phyloP scores from a whole-genome alignment of 306 rosid genomes.

The Senna siamea region DNA sequence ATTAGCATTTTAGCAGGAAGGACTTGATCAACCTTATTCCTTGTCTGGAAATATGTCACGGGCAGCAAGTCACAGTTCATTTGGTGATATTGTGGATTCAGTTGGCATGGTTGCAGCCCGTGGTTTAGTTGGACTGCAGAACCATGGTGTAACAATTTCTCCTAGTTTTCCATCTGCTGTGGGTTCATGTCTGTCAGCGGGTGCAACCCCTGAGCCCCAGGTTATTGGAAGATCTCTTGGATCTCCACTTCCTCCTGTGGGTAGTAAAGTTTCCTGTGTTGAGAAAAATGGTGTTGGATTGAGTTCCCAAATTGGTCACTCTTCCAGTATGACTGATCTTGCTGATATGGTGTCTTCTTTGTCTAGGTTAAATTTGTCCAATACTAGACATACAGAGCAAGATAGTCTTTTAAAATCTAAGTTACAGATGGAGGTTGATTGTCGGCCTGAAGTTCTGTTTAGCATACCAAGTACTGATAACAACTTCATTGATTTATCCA shows the following conservation, averaged over 20 bases:
- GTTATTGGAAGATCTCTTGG: slow-evolving; percentile 64
- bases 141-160: slow-evolving; percentile 51
- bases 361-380: slow-evolving; percentile 67
- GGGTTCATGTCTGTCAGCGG: slow-evolving; percentile 65
- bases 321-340: slow-evolving; percentile 60
- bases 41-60: slow-evolving; percentile 62
- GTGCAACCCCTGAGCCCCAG: slow-evolving; percentile 73
- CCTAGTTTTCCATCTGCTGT: slow-evolving; percentile 57
- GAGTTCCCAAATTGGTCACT: slow-evolving; percentile 53
- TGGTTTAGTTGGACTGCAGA: slow-evolving; percentile 64
- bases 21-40: slow-evolving; percentile 63
- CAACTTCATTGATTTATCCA: slow-evolving; percentile 49
- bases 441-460: slow-evolving; percentile 54
- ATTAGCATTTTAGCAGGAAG: slow-evolving; percentile 63
- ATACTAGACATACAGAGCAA: slow-evolving; percentile 59
- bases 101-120: slow-evolving; percentile 50
- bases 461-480: slow-evolving; percentile 48
- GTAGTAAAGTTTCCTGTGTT: slow-evolving; percentile 54
- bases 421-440: slow-evolving; percentile 57
- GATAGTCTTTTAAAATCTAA: slow-evolving; percentile 59
- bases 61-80: slow-evolving; percentile 68
- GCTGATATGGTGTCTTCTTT: slow-evolving; percentile 58
- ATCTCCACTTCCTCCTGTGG: slow-evolving; percentile 67
- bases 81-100: slow-evolving; percentile 61
- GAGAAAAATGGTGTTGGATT: slow-evolving; percentile 57